phyloP scores from a whole-genome alignment of 192 early-diverging fungal genomes.

The Backusella psychrophila region DNA sequence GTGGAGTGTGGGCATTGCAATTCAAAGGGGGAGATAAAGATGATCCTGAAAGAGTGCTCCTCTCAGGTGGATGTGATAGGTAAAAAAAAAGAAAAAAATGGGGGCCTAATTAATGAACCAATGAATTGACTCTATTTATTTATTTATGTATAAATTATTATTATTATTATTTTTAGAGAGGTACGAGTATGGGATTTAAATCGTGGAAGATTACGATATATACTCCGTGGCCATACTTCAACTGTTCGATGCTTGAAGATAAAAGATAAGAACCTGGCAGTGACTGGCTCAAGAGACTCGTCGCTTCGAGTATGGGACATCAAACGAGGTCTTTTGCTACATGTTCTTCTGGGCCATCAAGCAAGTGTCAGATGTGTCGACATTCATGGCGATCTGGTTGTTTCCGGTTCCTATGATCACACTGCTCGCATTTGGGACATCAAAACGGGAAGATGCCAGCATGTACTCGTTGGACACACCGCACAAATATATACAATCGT shows the following conservation, averaged over 20 bases:
- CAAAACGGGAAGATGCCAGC: constrained; percentile 64
- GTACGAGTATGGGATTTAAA: constrained; percentile 97
- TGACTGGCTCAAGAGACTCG: constrained; percentile 92
- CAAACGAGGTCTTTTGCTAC: constrained; percentile 56
- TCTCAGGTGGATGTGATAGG: constrained; percentile 94
- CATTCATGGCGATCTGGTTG: constrained; percentile 74
- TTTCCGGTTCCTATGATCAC: constrained; percentile 90
- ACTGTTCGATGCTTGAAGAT: constrained; percentile 95
- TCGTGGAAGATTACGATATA: constrained; percentile 77
- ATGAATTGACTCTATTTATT: neutral
- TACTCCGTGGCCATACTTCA: constrained; percentile 93
- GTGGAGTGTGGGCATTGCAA: constrained; percentile 97
- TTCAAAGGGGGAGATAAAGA: constrained; percentile 35
- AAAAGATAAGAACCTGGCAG: constrained; percentile 60
- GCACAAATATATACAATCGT: constrained; percentile 95
- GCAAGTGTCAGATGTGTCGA: constrained; percentile 92
- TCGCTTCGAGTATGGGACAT: constrained; percentile 93
- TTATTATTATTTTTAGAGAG: constrained; percentile 33
- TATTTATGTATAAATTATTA: neutral
- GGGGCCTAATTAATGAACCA: neutral
- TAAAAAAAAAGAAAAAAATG: constrained; percentile 36
- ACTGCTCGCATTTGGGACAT: constrained; percentile 92
- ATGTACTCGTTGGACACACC: constrained; percentile 81
- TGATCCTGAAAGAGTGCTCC: constrained; percentile 65
- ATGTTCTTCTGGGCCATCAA: constrained; percentile 82